Base-by-base conservation (phyloP, 495 filamentous ascomycete species). In the Talaromyces liani region DNA sequence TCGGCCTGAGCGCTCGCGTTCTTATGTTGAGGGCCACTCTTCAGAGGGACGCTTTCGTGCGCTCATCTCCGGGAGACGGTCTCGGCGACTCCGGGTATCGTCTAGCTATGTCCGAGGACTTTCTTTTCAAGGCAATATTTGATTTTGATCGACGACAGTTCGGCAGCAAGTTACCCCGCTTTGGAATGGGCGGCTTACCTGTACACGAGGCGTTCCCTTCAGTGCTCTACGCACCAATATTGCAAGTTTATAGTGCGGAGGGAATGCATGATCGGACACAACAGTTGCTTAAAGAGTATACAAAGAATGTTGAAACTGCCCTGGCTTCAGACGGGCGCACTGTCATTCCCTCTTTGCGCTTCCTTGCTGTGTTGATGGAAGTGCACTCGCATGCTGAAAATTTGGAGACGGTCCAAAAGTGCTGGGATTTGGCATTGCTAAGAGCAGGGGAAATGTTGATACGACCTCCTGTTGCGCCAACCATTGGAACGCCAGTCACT, bases 351-450 rank as follows among this genome's bases (percentile, higher is more conserved):
- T 87, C 90, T 1, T 69, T 90, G 45, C 70, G 73, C 9, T 74
- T 93, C 54, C 72, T 93, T 12, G 79, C 80, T 59, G 80, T 85
- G 8, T 71, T 91, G 27, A 92, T 94, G 88, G 69, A 78, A 2
- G 75, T 82, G 4, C 79, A 89, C 68, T 71, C 83, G 24, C 74
- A 79, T 36, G 83, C 84, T 22, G 68, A 75, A 8, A 77, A 88
- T 34, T 80, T 82, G 63, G 75, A 82, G 25, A 80, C 83, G 53
- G 85, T 92, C 27, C 81, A 83, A 57, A 70, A 82, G 63, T 88
- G 80, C 45, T 95, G 91, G 91, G 63, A 83, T 4, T 71, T 89
- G 27, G 79, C 84, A 6, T 74, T 87, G 31, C 65, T 76, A 27
- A 77, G 80, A 63, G 82, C 85, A 4, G 77, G 77, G 36, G 71